Percentiles rank a stretch among this genome's conserved stretches.
phyloP scores from a whole-genome alignment of 257 asterid genomes.

The Gardenia jasminoides region DNA sequence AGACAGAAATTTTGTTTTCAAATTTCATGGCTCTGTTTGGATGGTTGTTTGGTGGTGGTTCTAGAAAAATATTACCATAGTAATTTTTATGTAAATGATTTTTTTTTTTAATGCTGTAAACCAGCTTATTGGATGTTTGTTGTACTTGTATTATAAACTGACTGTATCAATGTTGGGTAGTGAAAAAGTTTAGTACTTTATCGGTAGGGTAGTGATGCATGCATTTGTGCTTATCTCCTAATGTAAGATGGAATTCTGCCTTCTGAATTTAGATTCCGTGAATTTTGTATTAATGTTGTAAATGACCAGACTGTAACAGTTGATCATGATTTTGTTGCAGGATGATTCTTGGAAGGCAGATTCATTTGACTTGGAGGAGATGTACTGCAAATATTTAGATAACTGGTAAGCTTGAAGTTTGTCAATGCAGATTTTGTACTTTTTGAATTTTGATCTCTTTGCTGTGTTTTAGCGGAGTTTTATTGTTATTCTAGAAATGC shows the following conservation, averaged over 20 bases:
- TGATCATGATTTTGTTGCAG: constrained; percentile 35
- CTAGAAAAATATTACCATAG: too few species aligned
- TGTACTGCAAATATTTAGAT: constrained; percentile 51
- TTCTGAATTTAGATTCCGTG: background rate
- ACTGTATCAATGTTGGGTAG: too few species aligned
- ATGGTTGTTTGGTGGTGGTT: too few species aligned
- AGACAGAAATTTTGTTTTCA: background rate
- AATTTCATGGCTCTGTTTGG: background rate
- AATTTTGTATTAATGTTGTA: background rate
- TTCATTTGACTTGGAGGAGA: constrained; percentile 59
- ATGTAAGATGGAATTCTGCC: background rate
- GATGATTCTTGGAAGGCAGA: constrained; percentile 59
- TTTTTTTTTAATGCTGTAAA: too few species aligned
- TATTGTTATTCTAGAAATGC: background rate
- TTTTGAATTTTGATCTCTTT: background rate
- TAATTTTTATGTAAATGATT: too few species aligned
- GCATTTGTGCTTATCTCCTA: background rate
- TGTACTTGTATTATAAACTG: too few species aligned
- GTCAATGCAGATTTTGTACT: background rate
- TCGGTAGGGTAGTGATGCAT: background rate
- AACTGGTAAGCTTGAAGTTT: constrained; percentile 38
- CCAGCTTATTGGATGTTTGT: too few species aligned
- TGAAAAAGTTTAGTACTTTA: background rate
- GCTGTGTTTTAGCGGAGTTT: background rate
- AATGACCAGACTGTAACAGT: background rate